Evolutionary conservation across 352 stramenopile species (phyloP), one percentile per base, ranked within the genome.

Genomic region (Globisporangium alternatum): DNA sequence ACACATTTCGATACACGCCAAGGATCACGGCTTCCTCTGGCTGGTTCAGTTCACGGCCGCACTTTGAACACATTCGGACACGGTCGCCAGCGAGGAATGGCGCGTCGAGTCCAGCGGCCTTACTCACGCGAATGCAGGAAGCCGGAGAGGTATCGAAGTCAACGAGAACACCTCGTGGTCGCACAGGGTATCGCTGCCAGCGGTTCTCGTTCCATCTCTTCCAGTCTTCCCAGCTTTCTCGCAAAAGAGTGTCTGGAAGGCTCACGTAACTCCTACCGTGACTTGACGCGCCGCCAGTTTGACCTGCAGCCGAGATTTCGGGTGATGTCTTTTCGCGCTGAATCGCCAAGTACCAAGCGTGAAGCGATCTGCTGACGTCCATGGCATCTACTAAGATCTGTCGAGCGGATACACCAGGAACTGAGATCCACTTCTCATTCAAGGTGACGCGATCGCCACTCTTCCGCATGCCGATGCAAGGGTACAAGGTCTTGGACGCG

Each of bases 11-110:
- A 66, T 97, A 98, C 5, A 93, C 83, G 64, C 88, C 97, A 22
- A 99, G 74, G 59, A 99, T 83, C 44, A 98, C 77, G 33, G 96
- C 97, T 85, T 99, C 95, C 76, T 99, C 97, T 9, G 95, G 90
- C 25, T 98, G 81, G 61, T 99, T 98, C 45, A 99, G 77, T 73
- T 98, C 89, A 45, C 96, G 87, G 17, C 96, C 96, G 44, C 91
- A 93, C 67, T 97, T 98, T 0, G 93, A 90, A 56, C 90, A 96
- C 43, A 99, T 91, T 28, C 89, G 82, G 21, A 99, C 94, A 56
- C 85, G 88, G 74, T 99, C 96, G 35, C 97, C 97, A 57, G 93
- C 80, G 52, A 99, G 76, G 25, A 99, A 88, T 22, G 91, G 91
- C 52, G 85, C 81, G 39, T 74, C 68, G n/a, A 98, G 69, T 9